Conservation (phyloP, 306 rosid species). For the Rubus parviflorus region DNA sequence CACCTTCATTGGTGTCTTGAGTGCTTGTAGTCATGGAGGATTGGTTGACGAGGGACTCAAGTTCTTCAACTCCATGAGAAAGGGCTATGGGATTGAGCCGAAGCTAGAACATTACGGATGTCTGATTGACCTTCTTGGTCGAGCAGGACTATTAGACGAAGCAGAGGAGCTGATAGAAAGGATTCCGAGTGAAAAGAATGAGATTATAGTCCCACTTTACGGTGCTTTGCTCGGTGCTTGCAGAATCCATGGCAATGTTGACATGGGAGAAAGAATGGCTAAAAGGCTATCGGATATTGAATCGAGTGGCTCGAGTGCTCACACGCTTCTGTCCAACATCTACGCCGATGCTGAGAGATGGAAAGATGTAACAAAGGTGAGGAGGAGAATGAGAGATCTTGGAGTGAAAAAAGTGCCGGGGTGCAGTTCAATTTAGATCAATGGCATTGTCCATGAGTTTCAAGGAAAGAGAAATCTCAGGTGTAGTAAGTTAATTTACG, state of each 20-base stretch:
- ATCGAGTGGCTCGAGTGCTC: constrained; percentile 54
- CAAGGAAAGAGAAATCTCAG: not conserved
- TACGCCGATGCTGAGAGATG: constrained; percentile 68
- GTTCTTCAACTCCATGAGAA: constrained; percentile 51
- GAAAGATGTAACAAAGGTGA: constrained; percentile 72
- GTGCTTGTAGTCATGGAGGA: constrained; percentile 72
- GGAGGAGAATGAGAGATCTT: constrained; percentile 60
- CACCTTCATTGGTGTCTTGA: constrained; percentile 57
- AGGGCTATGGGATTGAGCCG: constrained; percentile 46
- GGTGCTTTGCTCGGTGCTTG: constrained; percentile 77
- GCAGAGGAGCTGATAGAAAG: constrained; percentile 59
- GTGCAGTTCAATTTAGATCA: constrained; percentile 58
- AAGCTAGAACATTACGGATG: constrained; percentile 74
- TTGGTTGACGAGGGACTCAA: constrained; percentile 61
- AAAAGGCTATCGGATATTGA: constrained; percentile 41
- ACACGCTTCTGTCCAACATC: constrained; percentile 66
- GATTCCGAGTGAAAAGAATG: constrained; percentile 43
- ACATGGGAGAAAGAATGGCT: constrained; percentile 71
- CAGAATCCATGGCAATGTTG: constrained; percentile 56
- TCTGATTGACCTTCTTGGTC: constrained; percentile 64
- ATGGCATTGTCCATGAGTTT: constrained; percentile 41
- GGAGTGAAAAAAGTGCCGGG: constrained; percentile 61
- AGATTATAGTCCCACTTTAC: constrained; percentile 50
- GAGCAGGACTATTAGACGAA: constrained; percentile 65
- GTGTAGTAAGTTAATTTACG: not conserved